Base-by-base conservation (phyloP, 2,329 filamentous ascomycete genomes). In the Neofusicoccum sp. region DNA sequence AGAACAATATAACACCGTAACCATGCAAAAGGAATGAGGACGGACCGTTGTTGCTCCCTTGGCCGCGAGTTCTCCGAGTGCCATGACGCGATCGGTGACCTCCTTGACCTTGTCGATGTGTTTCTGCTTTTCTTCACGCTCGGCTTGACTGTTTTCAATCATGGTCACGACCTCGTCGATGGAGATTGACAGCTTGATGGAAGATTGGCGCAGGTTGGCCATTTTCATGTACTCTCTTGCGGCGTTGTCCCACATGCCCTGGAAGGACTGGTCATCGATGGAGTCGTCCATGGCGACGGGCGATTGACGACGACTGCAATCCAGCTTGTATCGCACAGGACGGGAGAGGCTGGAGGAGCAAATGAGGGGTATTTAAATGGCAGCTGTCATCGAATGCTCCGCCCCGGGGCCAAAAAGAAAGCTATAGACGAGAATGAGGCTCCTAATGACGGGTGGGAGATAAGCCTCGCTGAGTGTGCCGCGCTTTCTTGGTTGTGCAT, bases 221-320 rank as follows among this genome's bases (percentile, higher is more conserved):
- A 34, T 7, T 11, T 40, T 30, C 24, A 11, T 12, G 28, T 40
- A 53, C 34, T 38, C 36, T 1, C n/a, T 24, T 20, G 49, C 49
- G 12, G 34, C 49, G 3, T 53, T n/a, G 11, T 20, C 14, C 49
- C 49, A 53, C 49, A 53, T 53, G 7, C 12, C 5, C 7, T 40
- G 24, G 20, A 53, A 30, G 12, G 49, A 40, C 12, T 5, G 11
- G 33, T 31, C 14, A 8, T 53, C 16, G 12, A 60, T 48, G 12
- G 6, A 31, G n/a, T 63, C 63, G 20, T 63, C 64, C 43, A 73
- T 70, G 61, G 69, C 62, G 65, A 74, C 61, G 69, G 80, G 69
- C 20, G 20, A 20, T 1, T 20, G 20, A 20, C 20, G 20, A 20
- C 1, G 20, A 20, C 20, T 20, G 20, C 20, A 20, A 20, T 20